Percentiles rank a stretch among this genome's conserved stretches.
phyloP scores from a whole-genome alignment of 225 moss, liverwort and hornwort genomes.

The Bryoerythrophyllum caledonicum region DNA sequence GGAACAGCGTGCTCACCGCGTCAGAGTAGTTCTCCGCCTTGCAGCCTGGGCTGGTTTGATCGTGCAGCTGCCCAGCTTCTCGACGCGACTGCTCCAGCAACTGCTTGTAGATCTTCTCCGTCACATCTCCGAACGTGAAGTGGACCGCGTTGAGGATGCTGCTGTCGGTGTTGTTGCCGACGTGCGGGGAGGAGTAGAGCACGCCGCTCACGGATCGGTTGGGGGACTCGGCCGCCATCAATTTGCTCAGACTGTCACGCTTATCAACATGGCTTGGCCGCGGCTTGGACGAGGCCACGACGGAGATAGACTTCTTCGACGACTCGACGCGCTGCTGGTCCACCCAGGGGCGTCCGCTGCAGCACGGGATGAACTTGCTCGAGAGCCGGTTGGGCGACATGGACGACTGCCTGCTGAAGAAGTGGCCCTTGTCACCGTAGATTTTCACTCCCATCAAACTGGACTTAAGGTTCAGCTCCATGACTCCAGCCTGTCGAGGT shows the following conservation, averaged over 20 bases:
- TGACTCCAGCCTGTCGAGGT: constrained; percentile 10
- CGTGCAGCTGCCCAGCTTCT: background rate
- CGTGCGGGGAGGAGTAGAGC: constrained; percentile 30
- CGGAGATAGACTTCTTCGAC: too few species aligned
- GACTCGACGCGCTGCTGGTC: background rate
- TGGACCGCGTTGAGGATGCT: constrained; percentile 47
- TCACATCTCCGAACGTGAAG: constrained; percentile 35
- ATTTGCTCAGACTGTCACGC: constrained; percentile 5
- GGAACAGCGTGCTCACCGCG: constrained; percentile 25
- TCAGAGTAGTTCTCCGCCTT: constrained; percentile 28
- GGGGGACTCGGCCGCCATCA: background rate
- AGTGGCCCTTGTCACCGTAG: constrained; percentile 39
- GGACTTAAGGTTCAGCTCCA: constrained; percentile 38
- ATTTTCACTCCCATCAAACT: constrained; percentile 56
- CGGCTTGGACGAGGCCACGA: background rate
- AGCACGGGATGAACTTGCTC: constrained; percentile 28
- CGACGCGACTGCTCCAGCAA: constrained; percentile 26
- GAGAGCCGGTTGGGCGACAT: constrained; percentile 29
- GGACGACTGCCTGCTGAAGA: constrained; percentile 48
- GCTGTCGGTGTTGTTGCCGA: constrained; percentile 27
- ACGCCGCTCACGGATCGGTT: constrained; percentile 32
- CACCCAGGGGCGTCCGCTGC: constrained; percentile 24
- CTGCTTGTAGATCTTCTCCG: constrained; percentile 42
- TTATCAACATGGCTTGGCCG: constrained; percentile 1
- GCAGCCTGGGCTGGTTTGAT: constrained; percentile 23